phyloP scores from a whole-genome alignment of 306 rosid species.

The Nissolia schottii region DNA sequence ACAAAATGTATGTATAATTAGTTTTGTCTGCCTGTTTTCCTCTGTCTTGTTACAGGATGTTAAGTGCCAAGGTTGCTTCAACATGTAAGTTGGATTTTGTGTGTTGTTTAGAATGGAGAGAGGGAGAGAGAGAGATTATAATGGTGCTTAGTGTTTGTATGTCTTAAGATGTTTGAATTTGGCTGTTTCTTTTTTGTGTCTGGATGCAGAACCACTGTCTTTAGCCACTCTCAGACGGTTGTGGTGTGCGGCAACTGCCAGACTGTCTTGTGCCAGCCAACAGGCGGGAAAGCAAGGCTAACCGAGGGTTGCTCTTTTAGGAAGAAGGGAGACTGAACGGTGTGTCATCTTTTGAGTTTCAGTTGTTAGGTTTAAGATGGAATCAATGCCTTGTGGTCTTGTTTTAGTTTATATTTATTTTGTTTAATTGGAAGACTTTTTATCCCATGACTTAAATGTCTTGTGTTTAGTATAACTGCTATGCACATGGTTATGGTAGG shows the following conservation, averaged over 20 bases:
- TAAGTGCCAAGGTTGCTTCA: slow-evolving; percentile 56
- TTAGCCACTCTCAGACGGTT: slow-evolving; percentile 52
- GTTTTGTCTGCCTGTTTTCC: background rate
- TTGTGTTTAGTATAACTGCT: background rate
- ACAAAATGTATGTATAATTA: background rate
- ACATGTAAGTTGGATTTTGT: slow-evolving; percentile 37
- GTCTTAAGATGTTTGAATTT: background rate
- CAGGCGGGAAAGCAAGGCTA: slow-evolving; percentile 47
- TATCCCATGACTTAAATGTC: background rate
- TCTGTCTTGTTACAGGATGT: slow-evolving; percentile 35
- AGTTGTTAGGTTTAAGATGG: slow-evolving; percentile 1
- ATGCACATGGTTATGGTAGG: background rate
- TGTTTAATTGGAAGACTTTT: slow-evolving; percentile 16
- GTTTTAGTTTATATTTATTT: slow-evolving; percentile 23
- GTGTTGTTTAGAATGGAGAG: background rate
- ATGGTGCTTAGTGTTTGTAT: background rate
- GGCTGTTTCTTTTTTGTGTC: background rate
- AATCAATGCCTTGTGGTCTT: background rate
- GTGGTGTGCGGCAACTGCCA: slow-evolving; percentile 57
- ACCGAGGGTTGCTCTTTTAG: slow-evolving; percentile 58
- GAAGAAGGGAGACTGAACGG: slow-evolving; percentile 44
- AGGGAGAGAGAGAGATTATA: no score
- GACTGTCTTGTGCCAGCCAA: slow-evolving; percentile 52
- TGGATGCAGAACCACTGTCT: slow-evolving; percentile 48
- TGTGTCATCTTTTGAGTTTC: slow-evolving; percentile 18